Base-by-base conservation (phyloP, 768 basidiomycete species). In the Kwoniella europaea region DNA sequence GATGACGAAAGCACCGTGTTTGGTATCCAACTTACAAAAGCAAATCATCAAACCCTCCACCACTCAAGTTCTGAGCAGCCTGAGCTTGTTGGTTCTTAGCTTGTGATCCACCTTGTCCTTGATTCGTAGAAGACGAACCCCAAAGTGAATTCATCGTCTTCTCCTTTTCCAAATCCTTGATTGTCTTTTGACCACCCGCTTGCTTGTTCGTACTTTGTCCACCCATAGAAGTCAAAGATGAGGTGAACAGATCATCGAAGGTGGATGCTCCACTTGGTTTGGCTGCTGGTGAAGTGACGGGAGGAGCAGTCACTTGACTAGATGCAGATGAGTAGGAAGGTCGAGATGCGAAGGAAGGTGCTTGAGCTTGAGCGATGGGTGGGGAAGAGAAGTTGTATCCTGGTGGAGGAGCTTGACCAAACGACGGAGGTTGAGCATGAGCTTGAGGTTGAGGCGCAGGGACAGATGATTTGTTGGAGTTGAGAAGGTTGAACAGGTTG, bases 181-280 rank as follows among this genome's bases (percentile, higher is more conserved):
- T 95, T 55, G 90, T 91, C 86, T 94, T 93, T 50, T 86, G 86
- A 15, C 46, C 35, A 43, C 71, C 74, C 15, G 67, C 41, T 60
- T 71, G 71, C 41, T 58, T 66, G 4, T 46, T 63, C 13, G 61
- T 58, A n/a, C 68, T 43, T 46, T 61, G 69, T 1, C 62, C 62
- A 46, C 71, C 71, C 46, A 75, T 80, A 2, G 88, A 80, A 59
- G 87, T 87, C 46, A 95, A 87, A 1, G 91, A 91, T 87, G 94
- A 87, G 22, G 88, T 88, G 92, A 92, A 97, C 74, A 97, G 82
- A 81, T 97, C 94, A 72, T 94, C 94, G 78, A 96, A 97, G 4
- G 79, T 72, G 16, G 71, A 57, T n/a, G 64, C 46, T n/a, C 56
- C 35, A 54, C 65, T 54, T 22, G 73, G 55, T 24, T 69, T 46